phyloP scores from a whole-genome alignment of 805 yeast species.

The Pichia rugopelliculosa region DNA sequence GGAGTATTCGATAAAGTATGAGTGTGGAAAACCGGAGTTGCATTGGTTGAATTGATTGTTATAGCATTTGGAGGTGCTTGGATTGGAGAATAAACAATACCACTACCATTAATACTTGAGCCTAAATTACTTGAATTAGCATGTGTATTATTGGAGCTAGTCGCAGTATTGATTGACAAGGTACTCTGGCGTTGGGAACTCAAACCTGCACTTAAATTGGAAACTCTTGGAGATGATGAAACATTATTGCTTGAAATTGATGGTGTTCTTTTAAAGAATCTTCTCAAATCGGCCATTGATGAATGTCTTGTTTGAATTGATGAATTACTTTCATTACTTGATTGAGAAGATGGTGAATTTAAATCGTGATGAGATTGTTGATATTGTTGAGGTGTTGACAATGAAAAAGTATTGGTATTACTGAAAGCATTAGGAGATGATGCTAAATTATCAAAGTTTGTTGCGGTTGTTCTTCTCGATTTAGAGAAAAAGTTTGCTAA shows the following conservation, averaged over 20 bases:
- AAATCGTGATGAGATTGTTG: slow-evolving; percentile 4
- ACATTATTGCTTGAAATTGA: slow-evolving; percentile 13
- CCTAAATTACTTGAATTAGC: background rate
- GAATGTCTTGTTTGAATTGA: slow-evolving; percentile 51
- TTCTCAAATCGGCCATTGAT: slow-evolving; percentile 70
- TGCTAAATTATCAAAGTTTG: slow-evolving; percentile 21
- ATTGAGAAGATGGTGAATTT: slow-evolving; percentile 27
- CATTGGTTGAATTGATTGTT: slow-evolving; percentile 5
- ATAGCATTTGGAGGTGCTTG: slow-evolving; percentile 5
- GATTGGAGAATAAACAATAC: slow-evolving; percentile 2
- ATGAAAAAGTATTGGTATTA: background rate
- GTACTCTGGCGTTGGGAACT: slow-evolving; percentile 23
- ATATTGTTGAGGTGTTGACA: slow-evolving; percentile 5
- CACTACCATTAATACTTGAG: background rate
- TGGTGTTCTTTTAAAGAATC: slow-evolving; percentile 53
- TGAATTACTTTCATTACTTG: slow-evolving; percentile 21
- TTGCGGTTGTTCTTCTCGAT: slow-evolving; percentile 32
- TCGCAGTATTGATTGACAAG: background rate
- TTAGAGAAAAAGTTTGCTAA: slow-evolving; percentile 44
- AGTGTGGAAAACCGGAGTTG: slow-evolving; percentile 44
- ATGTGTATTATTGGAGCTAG: background rate
- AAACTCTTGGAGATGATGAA: slow-evolving; percentile 24
- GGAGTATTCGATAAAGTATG: slow-evolving; percentile 19
- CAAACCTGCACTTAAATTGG: slow-evolving; percentile 31
- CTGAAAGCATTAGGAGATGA: slow-evolving; percentile 22